Conservation (phyloP, 2,329 filamentous ascomycete species). For the Phyllosticta citribraziliensis region DNA sequence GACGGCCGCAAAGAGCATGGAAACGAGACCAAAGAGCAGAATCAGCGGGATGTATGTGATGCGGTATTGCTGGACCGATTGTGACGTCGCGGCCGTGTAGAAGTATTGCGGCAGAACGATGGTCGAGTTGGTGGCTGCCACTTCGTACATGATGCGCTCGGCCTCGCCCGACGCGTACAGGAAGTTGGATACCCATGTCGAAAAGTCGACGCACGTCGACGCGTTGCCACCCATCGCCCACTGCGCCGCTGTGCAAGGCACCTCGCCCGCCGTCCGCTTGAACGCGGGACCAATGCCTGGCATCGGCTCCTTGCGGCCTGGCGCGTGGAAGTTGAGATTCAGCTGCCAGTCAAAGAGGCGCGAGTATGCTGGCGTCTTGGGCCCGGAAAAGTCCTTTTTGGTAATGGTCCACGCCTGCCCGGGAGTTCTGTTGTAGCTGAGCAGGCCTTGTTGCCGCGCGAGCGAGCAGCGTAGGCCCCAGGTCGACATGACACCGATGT, state of each 20-base stretch:
- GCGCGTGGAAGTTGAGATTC: neutral
- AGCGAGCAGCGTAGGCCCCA: neutral
- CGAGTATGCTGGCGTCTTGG: neutral
- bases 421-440: neutral
- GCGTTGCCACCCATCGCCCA: neutral
- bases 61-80: neutral
- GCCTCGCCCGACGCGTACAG: neutral
- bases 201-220: slow-evolving; percentile 3
- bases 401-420: neutral
- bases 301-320: neutral
- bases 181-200: neutral
- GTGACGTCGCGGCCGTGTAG: neutral
- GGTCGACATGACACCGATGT: neutral
- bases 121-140: neutral
- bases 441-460: neutral
- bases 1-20: neutral
- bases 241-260: neutral
- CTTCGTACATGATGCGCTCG: neutral
- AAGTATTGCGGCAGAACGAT: neutral
- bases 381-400: neutral
- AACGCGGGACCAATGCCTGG: neutral
- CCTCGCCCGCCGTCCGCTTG: neutral
- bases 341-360: neutral
- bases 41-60: neutral
- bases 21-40: neutral